Base-by-base conservation (phyloP, 495 filamentous ascomycete species). In the Recurvomyces mirabilis region DNA sequence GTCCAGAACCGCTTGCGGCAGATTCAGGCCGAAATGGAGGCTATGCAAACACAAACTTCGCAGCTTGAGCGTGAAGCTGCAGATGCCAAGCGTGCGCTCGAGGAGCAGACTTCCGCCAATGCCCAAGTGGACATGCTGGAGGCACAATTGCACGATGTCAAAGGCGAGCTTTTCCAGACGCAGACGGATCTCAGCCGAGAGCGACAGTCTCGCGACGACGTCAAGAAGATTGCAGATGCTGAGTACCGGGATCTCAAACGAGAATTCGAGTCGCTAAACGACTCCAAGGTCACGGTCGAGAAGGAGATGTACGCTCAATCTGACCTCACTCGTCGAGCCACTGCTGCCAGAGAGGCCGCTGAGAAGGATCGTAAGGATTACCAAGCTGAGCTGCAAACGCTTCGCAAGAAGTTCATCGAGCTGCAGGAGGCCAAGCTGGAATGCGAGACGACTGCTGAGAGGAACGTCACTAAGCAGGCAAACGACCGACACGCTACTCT, bases 301-400 rank as follows among this genome's bases (percentile, higher is more conserved):
- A 95, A 94, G 62, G 93, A 96, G 61, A 86, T 98, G 64, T 96
- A 95, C 59, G 78, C 82, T n/a, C 91, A 96, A 54, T 88, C 95
- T 61, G 91, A 98, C 58, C 83, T 82, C 12, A 75, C 95, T 34
- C 82, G 91, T 17, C 82, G 91, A 15, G 82, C 88, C 7, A 83
- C 82, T 30, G 87, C 93, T 62, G 81, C 80, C 22, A 75, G 86
- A 10, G 65, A 79, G 9, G 69, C 73, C 15, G 84, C 82, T 3
- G 93, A 98, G 55, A 74, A 79, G 36, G 84, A 91, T 44, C 86
- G 87, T 2, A 89, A 94, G 54, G 86, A 93, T 15, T 77, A 89
- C 18, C 87, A 94, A 37, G 68, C 72, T 13, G 91, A 98, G 59
- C 73, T 96, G 36, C 79, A 83, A 42, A 78, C 74, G 52, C 72